A percentile compares a stretch with the other conserved stretches of the same genome.
Evolutionary conservation across 805 yeast genomes (phyloP).

Genomic region (Yamadazyma nakazawae): DNA sequence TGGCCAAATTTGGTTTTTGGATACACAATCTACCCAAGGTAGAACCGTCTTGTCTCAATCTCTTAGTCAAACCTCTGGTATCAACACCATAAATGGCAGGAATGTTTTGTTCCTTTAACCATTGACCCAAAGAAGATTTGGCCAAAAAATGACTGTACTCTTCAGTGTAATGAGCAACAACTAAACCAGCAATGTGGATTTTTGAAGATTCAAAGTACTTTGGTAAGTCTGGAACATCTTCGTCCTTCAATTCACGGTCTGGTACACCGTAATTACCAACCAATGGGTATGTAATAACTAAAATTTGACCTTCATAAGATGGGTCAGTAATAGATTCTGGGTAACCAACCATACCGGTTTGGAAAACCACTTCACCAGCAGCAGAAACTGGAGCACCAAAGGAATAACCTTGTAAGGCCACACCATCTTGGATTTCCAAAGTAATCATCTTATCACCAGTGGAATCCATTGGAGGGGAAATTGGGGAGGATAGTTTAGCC

Average conservation of each 20-base stretch:
- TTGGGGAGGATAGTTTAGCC: conserved; percentile 57
- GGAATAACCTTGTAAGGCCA: conserved; percentile 88
- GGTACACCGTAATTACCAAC: conserved; percentile 99
- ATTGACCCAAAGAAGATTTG: conserved; percentile 82
- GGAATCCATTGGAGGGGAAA: conserved; percentile 85
- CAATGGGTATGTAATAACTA: conserved; percentile 93
- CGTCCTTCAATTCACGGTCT: conserved; percentile 60
- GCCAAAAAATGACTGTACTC: conserved; percentile 94
- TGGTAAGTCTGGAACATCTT: conserved; percentile 74
- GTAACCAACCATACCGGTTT: conserved; percentile 99
- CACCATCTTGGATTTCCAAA: conserved; percentile 84
- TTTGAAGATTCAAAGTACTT: conserved; percentile 88
- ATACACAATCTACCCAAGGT: conserved; percentile 85
- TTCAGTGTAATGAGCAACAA: conserved; percentile 95
- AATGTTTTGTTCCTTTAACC: conserved; percentile 88
- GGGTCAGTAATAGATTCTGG: conserved; percentile 98
- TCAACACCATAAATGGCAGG: conserved; percentile 99
- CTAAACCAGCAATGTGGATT: conserved; percentile 95
- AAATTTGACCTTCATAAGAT: conserved; percentile 94
- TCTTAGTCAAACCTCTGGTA: conserved; percentile 91
- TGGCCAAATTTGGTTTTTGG: conserved; percentile 40
- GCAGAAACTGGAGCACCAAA: conserved; percentile 88
- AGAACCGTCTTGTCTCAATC: conserved; percentile 88
- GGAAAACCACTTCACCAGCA: conserved; percentile 98
- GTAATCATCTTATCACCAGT: conserved; percentile 81